phyloP scores from a whole-genome alignment of 2,329 filamentous ascomycete genomes.

The Triangularia verruculosa region DNA sequence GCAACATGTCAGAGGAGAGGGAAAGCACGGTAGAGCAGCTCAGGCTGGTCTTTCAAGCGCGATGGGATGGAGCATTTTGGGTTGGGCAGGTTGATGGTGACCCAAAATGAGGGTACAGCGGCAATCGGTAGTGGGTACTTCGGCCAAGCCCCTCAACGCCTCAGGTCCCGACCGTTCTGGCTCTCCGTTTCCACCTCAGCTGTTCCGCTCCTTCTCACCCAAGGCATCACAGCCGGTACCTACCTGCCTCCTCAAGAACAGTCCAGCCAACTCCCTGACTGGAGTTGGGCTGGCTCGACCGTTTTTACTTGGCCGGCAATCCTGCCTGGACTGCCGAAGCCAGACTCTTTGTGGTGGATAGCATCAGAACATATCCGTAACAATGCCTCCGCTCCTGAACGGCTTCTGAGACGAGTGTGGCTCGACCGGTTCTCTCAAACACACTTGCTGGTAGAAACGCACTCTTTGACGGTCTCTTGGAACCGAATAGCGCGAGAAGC shows the following conservation, averaged over 20 bases:
- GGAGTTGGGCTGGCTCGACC: neutral
- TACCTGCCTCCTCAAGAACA: neutral
- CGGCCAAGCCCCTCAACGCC: slow-evolving; percentile 1
- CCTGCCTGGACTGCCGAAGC: neutral
- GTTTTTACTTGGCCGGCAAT: neutral
- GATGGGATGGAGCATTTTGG: neutral
- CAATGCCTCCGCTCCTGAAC: neutral
- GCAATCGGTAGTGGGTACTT: slow-evolving; percentile 21
- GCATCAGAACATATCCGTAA: neutral
- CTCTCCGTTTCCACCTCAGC: slow-evolving; percentile 14
- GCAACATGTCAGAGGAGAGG: no score
- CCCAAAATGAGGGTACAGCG: slow-evolving; percentile 9
- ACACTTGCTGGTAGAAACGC: no score
- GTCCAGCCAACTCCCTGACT: neutral
- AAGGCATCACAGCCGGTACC: neutral
- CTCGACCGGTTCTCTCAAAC: neutral
- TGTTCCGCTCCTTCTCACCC: neutral
- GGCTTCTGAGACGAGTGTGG: neutral
- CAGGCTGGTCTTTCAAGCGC: no score
- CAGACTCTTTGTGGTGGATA: neutral
- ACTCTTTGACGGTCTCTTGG: no score
- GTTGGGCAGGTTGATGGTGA: slow-evolving; percentile 4
- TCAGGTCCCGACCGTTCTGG: slow-evolving; percentile 17
- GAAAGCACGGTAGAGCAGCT: no score
- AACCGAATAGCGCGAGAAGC: neutral